Evolutionary conservation across 306 rosid species (phyloP).

Genomic region (Dalbergia cochinchinensis): DNA sequence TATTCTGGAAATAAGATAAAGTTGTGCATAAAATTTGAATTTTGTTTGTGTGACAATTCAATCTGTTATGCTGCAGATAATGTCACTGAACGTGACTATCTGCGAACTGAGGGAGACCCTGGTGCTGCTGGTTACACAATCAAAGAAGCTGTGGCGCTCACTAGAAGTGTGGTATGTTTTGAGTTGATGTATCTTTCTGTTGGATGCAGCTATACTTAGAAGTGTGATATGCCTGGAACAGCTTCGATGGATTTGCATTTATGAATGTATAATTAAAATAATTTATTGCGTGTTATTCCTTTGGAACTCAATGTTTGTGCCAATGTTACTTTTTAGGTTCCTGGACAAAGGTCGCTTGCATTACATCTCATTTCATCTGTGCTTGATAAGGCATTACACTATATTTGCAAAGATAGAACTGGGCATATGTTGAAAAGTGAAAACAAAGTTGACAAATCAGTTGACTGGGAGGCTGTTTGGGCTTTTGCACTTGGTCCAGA

Average conservation of each 20-base stretch:
- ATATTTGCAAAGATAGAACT: conserved; percentile 56
- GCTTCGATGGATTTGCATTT: conserved; percentile 33
- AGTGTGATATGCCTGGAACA: neutral
- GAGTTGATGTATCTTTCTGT: conserved; percentile 37
- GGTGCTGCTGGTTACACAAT: conserved; percentile 92
- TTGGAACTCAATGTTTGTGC: conserved; percentile 25
- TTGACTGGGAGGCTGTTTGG: conserved; percentile 95
- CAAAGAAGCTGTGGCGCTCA: conserved; percentile 85
- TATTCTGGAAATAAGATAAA: conserved; percentile 28
- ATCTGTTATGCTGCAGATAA: conserved; percentile 52
- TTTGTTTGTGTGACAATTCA: conserved; percentile 32
- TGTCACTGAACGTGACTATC: conserved; percentile 76
- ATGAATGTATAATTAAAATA: conserved; percentile 19
- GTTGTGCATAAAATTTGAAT: conserved; percentile 24
- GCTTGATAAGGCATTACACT: conserved; percentile 76
- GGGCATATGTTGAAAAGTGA: conserved; percentile 50
- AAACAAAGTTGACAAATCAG: conserved; percentile 55
- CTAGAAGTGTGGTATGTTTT: conserved; percentile 85
- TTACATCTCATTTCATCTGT: conserved; percentile 74
- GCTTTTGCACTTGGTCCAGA: conserved; percentile 95
- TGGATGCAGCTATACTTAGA: conserved; percentile 21
- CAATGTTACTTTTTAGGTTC: conserved; percentile 63
- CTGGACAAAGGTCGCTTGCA: conserved; percentile 91
- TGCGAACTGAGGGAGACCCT: conserved; percentile 94
- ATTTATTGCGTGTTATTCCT: conserved; percentile 6